Percentiles rank a stretch among this genome's conserved stretches.
These are phyloP conservation scores for Neoscytalidium dimidiatum DNA, from an alignment of 2,329 filamentous ascomycete genomes.

Conservation along the genomic window DNA sequence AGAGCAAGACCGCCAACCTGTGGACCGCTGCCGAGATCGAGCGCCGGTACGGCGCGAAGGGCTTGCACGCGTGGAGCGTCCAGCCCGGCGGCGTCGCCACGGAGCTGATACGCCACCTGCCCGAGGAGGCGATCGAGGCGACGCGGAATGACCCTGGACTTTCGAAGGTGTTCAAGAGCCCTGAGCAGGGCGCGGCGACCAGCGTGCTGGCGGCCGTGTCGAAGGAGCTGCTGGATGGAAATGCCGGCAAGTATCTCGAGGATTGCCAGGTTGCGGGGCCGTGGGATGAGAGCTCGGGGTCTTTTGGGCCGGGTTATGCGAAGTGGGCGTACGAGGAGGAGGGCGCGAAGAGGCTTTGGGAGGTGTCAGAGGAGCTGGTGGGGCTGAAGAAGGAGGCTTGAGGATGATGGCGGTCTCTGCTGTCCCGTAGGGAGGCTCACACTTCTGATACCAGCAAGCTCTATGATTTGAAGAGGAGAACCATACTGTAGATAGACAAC, in stretches of 20 bases:
- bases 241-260: constrained; percentile 38
- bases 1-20: constrained; percentile 55
- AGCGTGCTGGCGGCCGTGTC: constrained; percentile 42
- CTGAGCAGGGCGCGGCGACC: constrained; percentile 40
- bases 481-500: too few species aligned
- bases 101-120: constrained; percentile 43
- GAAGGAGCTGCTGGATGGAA: constrained; percentile 5
- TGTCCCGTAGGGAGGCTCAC: too few species aligned
- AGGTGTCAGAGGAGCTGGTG: too few species aligned
- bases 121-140: constrained; percentile 54
- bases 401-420: too few species aligned
- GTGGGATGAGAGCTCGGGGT: constrained; percentile 27
- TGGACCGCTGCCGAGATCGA: constrained; percentile 56
- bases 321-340: constrained; percentile 41
- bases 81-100: constrained; percentile 52
- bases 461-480: too few species aligned
- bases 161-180: not conserved
- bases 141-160: constrained; percentile 49
- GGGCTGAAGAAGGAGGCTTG: too few species aligned
- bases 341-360: constrained; percentile 46
- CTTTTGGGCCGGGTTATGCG: constrained; percentile 28
- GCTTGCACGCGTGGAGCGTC: constrained; percentile 48
- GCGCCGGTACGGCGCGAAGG: constrained; percentile 46
- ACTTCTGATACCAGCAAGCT: too few species aligned
- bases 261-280: constrained; percentile 37